A percentile compares a stretch with the other conserved stretches of the same genome.
These are phyloP conservation scores for Kwoniella bestiolae DNA, from an alignment of 768 basidiomycete species.

Conservation along the genomic window DNA sequence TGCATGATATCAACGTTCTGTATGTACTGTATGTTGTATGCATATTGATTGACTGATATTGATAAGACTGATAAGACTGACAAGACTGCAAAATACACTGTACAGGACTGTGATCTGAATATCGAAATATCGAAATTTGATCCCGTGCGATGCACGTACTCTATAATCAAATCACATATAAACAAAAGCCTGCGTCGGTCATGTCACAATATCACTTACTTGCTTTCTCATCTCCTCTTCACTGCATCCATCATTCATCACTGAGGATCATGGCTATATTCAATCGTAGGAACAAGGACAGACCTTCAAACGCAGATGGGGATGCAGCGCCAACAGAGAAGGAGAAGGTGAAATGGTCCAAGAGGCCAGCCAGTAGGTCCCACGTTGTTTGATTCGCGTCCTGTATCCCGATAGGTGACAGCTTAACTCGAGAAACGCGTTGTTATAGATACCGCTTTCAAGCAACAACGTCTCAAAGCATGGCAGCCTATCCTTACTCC, in stretches of 20 bases:
- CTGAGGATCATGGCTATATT: conserved; percentile 54
- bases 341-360: conserved; percentile 57
- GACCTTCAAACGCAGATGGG: conserved; percentile 37
- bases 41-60: neutral
- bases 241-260: conserved; percentile 1
- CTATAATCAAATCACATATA: neutral
- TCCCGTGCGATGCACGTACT: conserved; percentile 2
- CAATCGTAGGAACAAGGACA: conserved; percentile 48
- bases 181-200: conserved; percentile 5
- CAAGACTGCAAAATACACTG: too few species aligned
- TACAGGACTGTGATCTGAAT: too few species aligned
- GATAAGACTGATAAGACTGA: too few species aligned
- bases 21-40: neutral
- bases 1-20: neutral
- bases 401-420: too few species aligned
- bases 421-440: neutral
- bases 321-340: conserved; percentile 46
- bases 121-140: conserved; percentile 22
- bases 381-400: too few species aligned
- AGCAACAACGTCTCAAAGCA: conserved; percentile 98
- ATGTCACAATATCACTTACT: neutral
- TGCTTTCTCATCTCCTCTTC: neutral
- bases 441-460: conserved; percentile 88
- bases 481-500: conserved; percentile 99
- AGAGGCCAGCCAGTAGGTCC: conserved; percentile 58